Evolutionary conservation across 148 eudicot genomes (phyloP).

Genomic region (Polygonum aviculare): DNA sequence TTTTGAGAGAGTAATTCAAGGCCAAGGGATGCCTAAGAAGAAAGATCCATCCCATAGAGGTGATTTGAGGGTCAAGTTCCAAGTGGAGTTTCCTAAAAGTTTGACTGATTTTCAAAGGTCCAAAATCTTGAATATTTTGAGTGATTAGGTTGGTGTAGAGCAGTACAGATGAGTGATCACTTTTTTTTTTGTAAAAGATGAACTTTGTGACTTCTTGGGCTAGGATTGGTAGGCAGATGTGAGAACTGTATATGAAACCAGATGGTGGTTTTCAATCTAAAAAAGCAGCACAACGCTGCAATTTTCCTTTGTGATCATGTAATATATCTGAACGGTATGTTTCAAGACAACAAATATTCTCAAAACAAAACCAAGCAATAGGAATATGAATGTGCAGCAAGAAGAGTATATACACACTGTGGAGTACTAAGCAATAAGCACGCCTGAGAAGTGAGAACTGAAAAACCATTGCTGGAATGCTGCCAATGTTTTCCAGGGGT

Average conservation of each 20-base stretch:
- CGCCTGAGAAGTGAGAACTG: background rate
- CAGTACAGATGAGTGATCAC: background rate
- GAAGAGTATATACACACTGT: background rate
- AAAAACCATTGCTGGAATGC: background rate
- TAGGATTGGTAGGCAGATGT: background rate
- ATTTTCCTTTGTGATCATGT: background rate
- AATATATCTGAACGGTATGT: background rate
- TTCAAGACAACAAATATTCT: background rate
- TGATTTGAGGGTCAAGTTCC: conserved; percentile 37
- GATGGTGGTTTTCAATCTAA: background rate
- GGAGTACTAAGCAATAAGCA: background rate
- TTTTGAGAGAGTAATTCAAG: conserved; percentile 31
- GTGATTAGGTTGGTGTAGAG: conserved; percentile 1
- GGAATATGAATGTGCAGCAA: background rate
- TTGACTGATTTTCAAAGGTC: conserved; percentile 32
- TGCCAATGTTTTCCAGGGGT: background rate
- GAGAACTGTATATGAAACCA: background rate
- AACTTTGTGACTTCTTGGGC: background rate
- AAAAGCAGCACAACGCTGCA: background rate
- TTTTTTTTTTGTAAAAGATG: background rate
- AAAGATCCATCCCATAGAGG: conserved; percentile 36
- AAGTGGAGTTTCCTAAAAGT: conserved; percentile 34
- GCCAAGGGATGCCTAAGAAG: conserved; percentile 56
- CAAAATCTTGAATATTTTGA: conserved; percentile 27
- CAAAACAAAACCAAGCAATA: background rate